Evolutionary conservation across 345 rosid genomes (phyloP).

Genomic region (Eutrema japonicum): DNA sequence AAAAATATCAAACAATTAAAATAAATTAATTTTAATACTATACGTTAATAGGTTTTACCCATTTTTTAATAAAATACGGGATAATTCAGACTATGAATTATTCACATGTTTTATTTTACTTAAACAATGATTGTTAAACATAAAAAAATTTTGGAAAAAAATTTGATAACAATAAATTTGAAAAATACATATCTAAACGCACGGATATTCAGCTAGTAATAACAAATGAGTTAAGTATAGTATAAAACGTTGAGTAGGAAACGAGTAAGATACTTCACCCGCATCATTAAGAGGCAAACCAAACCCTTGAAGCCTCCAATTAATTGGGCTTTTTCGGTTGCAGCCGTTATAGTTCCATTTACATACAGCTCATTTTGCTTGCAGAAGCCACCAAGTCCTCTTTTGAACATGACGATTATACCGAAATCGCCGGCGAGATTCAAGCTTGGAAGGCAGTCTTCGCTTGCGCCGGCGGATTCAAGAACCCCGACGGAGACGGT

Average conservation of each 20-base stretch:
- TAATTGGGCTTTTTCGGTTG: slow-evolving; percentile 31
- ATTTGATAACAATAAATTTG: no score
- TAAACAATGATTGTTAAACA: no score
- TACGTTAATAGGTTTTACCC: no score
- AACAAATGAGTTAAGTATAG: not conserved
- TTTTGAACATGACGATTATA: slow-evolving; percentile 37
- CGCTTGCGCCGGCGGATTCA: slow-evolving; percentile 64
- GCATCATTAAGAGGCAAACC: slow-evolving; percentile 34
- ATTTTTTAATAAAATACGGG: no score
- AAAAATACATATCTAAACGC: no score
- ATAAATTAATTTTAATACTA: no score
- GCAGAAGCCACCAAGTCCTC: slow-evolving; percentile 12
- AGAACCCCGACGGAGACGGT: slow-evolving; percentile 17
- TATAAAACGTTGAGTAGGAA: slow-evolving; percentile 14
- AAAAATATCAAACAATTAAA: no score
- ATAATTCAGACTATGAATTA: no score
- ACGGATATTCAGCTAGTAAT: no score
- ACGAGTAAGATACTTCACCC: slow-evolving; percentile 34
- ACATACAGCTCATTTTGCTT: slow-evolving; percentile 43
- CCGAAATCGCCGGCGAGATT: slow-evolving; percentile 57
- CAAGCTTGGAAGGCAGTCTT: slow-evolving; percentile 64
- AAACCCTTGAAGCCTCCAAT: slow-evolving; percentile 10
- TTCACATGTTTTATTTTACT: no score
- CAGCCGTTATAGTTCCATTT: slow-evolving; percentile 43
- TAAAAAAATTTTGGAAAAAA: no score